phyloP scores from a whole-genome alignment of 495 filamentous ascomycete genomes.

The Podospora conica region DNA sequence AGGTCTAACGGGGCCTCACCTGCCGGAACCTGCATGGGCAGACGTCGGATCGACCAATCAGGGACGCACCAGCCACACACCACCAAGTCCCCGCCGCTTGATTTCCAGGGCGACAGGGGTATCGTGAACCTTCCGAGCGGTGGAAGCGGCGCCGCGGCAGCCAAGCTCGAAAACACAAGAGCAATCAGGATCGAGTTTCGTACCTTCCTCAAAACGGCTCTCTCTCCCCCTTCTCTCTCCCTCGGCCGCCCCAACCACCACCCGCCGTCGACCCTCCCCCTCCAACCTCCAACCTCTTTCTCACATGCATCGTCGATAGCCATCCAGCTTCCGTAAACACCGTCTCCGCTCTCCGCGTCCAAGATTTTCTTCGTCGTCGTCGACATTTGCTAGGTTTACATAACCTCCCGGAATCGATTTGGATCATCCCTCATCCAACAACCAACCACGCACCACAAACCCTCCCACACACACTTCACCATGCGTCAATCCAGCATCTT shows the following conservation, averaged over 20 bases:
- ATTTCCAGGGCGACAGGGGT: slow-evolving; percentile 12
- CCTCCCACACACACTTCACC: slow-evolving; percentile 3
- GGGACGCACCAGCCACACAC: slow-evolving; percentile 19
- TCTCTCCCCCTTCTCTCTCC: slow-evolving; percentile 9
- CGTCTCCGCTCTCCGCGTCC: too few species aligned
- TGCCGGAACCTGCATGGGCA: not conserved
- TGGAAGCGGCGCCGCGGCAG: not conserved
- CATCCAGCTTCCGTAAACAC: not conserved
- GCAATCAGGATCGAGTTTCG: slow-evolving; percentile 25
- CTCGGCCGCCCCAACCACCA: slow-evolving; percentile 4
- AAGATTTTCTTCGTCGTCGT: not conserved
- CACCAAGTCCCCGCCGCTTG: slow-evolving; percentile 24
- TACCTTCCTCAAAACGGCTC: slow-evolving; percentile 23
- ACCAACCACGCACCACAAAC: not conserved
- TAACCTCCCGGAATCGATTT: slow-evolving; percentile 1
- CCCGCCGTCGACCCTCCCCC: slow-evolving; percentile 7
- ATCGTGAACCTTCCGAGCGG: not conserved
- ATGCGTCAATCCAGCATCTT: slow-evolving; percentile 29
- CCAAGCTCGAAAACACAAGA: slow-evolving; percentile 20
- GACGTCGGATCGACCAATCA: slow-evolving; percentile 16
- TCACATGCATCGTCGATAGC: slow-evolving; percentile 8
- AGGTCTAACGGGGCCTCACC: not conserved
- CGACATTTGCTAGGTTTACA: slow-evolving; percentile 7
- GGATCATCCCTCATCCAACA: not conserved
- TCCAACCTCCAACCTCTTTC: slow-evolving; percentile 4